Evolutionary conservation across 1,139 yeast species (phyloP), one percentile per base, ranked within the genome.

Genomic region (Hansenula sp.): DNA sequence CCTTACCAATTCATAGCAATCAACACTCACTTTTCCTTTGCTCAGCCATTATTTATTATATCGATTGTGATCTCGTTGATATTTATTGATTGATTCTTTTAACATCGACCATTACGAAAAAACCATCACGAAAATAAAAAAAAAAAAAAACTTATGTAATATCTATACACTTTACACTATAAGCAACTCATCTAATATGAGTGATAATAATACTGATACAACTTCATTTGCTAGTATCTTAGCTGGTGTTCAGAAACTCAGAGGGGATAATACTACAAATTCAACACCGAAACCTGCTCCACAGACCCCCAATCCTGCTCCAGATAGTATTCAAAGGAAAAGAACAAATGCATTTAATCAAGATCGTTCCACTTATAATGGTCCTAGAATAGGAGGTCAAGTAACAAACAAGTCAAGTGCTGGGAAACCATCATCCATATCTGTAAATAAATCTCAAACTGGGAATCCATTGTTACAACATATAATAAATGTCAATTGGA

Each of bases 201-300:
- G 20, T 24, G 16, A 27, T n/a, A 28, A 16, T 26, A 25, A 28
- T 11, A 29, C 35, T 17, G 80, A 77, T 50, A 62, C 81, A 1
- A 71, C 81, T 2, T 80, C 87, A 1, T 80, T 79, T 57, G 75
- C 79, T 35, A 77, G 82, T 53, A 77, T 81, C 30, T 57, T 80
- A 35, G 85, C 79, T 2, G 83, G 82, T 17, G 84, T 79, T 2
- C 66, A 73, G 53, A 69, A 71, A 38, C 69, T 79, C 64, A 59
- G 54, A 11, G 44, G 35, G 6, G 40, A 41, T 13, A 40, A 16
- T 34, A 32, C 14, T 13, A 21, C 29, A 33, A n/a, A 3, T n/a
- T 4, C 24, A 20, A 10, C 20, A 21, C 26, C 32, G 19, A 29
- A 9, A 5, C 4, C 16, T 19, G 16, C 30, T 25, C 29, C 16